Conservation (phyloP, 2,329 filamentous ascomycete genomes). For the Exophiala xenobiotica region DNA sequence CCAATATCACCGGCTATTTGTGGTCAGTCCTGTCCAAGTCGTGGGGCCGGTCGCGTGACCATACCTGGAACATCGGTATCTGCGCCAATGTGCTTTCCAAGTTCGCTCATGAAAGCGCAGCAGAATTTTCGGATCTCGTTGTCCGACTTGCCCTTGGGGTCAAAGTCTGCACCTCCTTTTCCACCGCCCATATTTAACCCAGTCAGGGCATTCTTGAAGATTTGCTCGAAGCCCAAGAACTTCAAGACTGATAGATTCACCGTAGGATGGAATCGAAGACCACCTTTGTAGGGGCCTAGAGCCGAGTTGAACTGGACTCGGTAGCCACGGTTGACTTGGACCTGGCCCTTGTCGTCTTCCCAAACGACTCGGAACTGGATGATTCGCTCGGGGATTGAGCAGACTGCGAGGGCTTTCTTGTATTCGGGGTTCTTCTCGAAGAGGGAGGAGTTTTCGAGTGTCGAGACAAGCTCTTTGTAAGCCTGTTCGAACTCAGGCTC, state of each 20-base stretch:
- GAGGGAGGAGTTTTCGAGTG: constrained; percentile 88
- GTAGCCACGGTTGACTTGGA: constrained; percentile 92
- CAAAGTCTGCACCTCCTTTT: constrained; percentile 97
- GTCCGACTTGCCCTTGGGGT: constrained; percentile 98
- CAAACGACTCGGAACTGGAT: constrained; percentile 97
- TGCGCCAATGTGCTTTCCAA: constrained; percentile 92
- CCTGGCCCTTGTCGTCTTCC: constrained; percentile 87
- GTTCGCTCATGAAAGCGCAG: constrained; percentile 91
- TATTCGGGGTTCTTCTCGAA: constrained; percentile 95
- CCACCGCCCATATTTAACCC: constrained; percentile 94
- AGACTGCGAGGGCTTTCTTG: constrained; percentile 82
- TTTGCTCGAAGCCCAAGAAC: constrained; percentile 98
- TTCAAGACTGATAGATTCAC: constrained; percentile 72
- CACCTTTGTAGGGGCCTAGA: constrained; percentile 96
- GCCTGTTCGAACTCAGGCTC: constrained; percentile 99
- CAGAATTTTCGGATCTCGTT: constrained; percentile 98
- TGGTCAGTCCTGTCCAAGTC: constrained; percentile 11
- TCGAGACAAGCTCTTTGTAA: constrained; percentile 93
- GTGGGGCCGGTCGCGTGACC: background rate
- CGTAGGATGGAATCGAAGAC: constrained; percentile 88
- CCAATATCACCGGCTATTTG: constrained; percentile 82
- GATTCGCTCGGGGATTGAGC: constrained; percentile 87
- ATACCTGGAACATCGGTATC: constrained; percentile 80
- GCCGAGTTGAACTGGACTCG: constrained; percentile 98
- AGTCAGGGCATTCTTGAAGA: constrained; percentile 99